Conservation (phyloP, 352 stramenopile genomes). For the Phytophthora agathidicida region DNA sequence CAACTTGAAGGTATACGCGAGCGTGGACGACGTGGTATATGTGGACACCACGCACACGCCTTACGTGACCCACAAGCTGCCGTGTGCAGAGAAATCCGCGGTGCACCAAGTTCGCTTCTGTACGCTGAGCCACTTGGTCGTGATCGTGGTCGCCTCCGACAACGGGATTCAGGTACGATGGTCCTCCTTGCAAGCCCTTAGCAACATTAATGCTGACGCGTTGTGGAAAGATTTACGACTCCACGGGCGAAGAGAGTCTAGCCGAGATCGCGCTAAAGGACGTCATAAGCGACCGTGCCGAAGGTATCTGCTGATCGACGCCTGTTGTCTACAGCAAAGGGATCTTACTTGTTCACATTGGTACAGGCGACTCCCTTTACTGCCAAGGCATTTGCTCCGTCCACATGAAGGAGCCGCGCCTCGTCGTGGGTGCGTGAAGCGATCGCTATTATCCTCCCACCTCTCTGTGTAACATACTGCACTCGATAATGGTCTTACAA, state of each 20-base stretch:
- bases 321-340: neutral
- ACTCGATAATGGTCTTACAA: neutral
- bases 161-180: slow-evolving; percentile 55
- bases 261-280: slow-evolving; percentile 69
- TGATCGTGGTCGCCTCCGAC: slow-evolving; percentile 74
- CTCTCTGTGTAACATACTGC: neutral
- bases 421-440: slow-evolving; percentile 52
- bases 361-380: slow-evolving; percentile 51
- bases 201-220: no score
- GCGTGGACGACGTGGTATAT: slow-evolving; percentile 50
- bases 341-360: neutral
- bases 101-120: slow-evolving; percentile 76
- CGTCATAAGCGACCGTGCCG: slow-evolving; percentile 40
- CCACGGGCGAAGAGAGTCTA: slow-evolving; percentile 55
- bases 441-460: neutral
- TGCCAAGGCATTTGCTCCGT: slow-evolving; percentile 69
- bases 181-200: neutral
- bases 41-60: slow-evolving; percentile 50
- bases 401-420: slow-evolving; percentile 45
- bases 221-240: slow-evolving; percentile 61
- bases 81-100: slow-evolving; percentile 51
- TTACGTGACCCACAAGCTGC: slow-evolving; percentile 45
- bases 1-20: slow-evolving; percentile 46
- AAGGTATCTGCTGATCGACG: slow-evolving; percentile 36
- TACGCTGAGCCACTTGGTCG: slow-evolving; percentile 38